These are phyloP conservation scores for Nicotiana attenuata DNA, from an alignment of 257 asterid species.

Conservation along the genomic window DNA sequence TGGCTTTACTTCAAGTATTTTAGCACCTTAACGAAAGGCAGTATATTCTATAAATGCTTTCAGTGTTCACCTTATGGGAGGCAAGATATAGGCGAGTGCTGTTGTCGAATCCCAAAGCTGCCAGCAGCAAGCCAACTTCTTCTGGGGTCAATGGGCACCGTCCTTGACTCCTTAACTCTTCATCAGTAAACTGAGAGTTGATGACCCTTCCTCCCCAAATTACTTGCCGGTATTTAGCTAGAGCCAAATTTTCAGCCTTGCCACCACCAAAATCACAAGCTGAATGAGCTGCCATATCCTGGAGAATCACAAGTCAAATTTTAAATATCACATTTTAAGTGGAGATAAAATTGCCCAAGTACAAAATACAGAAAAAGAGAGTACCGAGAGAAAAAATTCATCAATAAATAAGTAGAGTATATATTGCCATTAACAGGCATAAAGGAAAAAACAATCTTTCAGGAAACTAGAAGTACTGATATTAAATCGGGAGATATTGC, in stretches of 20 bases:
- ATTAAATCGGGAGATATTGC: not conserved
- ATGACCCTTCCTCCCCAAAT: slow-evolving; percentile 97
- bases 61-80: slow-evolving; percentile 72
- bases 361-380: not conserved
- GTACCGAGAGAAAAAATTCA: not conserved
- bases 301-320: not conserved
- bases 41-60: not conserved
- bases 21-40: not conserved
- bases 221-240: slow-evolving; percentile 92
- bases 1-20: not conserved
- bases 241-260: slow-evolving; percentile 87
- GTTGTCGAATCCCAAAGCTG: slow-evolving; percentile 95
- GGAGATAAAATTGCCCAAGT: not conserved
- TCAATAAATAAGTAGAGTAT: not conserved
- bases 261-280: slow-evolving; percentile 99
- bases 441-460: not conserved
- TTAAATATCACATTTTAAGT: not conserved
- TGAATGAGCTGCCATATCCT: slow-evolving; percentile 99
- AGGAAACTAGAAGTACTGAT: not conserved
- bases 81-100: slow-evolving; percentile 85
- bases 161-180: slow-evolving; percentile 95
- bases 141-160: slow-evolving; percentile 98
- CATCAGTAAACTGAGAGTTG: slow-evolving; percentile 94
- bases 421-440: not conserved
- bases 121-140: slow-evolving; percentile 91